These are phyloP conservation scores for Alternaria rosae DNA, from an alignment of 2,329 filamentous ascomycete genomes.

Conservation along the genomic window DNA sequence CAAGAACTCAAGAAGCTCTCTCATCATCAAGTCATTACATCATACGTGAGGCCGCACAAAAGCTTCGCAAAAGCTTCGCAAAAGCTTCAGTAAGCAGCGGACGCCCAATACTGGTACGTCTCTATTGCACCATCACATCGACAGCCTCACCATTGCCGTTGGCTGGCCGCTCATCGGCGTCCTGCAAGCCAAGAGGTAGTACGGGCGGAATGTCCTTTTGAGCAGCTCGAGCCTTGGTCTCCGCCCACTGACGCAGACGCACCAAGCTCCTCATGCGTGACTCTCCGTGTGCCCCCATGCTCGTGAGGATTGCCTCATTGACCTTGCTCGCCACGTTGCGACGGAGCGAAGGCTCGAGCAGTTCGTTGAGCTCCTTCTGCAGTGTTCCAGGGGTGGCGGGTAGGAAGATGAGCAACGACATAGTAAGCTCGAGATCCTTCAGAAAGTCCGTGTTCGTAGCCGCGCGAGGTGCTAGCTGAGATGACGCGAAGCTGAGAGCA, in stretches of 20 bases:
- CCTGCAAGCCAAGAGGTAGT: constrained; percentile 55
- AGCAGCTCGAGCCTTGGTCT: constrained; percentile 64
- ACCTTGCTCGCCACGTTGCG: constrained; percentile 85
- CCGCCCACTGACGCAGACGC: constrained; percentile 84
- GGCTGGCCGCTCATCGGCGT: constrained; percentile 32
- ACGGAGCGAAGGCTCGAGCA: constrained; percentile 81
- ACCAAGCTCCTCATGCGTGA: constrained; percentile 84
- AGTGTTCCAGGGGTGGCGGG: constrained; percentile 68
- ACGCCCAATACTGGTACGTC: background rate
- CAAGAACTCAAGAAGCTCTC: background rate
- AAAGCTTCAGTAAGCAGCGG: background rate
- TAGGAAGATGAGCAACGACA: constrained; percentile 89
- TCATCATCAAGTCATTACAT: background rate
- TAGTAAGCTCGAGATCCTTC: constrained; percentile 87
- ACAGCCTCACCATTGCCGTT: constrained; percentile 43
- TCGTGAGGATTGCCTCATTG: constrained; percentile 84
- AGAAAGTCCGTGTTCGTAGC: constrained; percentile 82
- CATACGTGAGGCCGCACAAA: too few relatives aligned
- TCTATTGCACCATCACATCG: constrained; percentile 46
- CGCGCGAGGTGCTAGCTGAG: constrained; percentile 85
- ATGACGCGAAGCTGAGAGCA: constrained; percentile 85
- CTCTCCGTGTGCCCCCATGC: constrained; percentile 75
- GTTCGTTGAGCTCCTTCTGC: constrained; percentile 74
- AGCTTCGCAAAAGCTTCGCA: background rate
- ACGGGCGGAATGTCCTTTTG: constrained; percentile 52